Base-by-base conservation (phyloP, 345 rosid species). In the Orychophragmus violaceus region DNA sequence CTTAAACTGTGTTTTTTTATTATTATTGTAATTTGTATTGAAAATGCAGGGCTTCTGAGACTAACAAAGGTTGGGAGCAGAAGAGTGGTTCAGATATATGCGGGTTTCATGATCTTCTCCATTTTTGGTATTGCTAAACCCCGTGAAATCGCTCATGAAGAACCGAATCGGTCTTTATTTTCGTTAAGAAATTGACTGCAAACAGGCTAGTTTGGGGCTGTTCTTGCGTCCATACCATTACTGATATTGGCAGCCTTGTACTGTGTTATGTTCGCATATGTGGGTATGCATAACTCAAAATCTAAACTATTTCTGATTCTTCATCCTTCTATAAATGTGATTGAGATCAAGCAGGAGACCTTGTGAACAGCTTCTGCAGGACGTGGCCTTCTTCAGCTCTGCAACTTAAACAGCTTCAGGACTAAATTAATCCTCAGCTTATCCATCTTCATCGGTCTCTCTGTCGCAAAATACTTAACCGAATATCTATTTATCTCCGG, bases 201-300 rank as follows among this genome's bases (percentile, higher is more conserved):
- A 57, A 68, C 85, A 93, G 97, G 97, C 48, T 90, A 90, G 80
- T 90, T 88, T 16, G 92, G 99, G n/a, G 92, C 97, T 29, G 76
- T 94, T 80, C 76, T 90, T 62, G 97, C 97, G 35, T 94, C 97
- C 0, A 85, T 90, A 74, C 97, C 95, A 2, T 64, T 90, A 64
- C 96, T 96, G 0, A 86, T 94, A 30, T 35, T 88, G 14, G 97
- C 96, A 29, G 97, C 97, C 41, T 6, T 88, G 59, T 85, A 88
- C 70, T 94, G 99, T 62, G 82, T 94, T 51, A 86, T 94, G 29
- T 90, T 82, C 36, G 92, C 87, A 19, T 90, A 90, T 57, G 92
- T 88, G 2, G 94, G 97, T 94, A 87, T 21, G 95, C 62, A 65
- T 58, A n/a, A 13, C 25, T 70, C 22, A 53, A 59, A 4, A 65